phyloP scores from a whole-genome alignment of 1,284 basidiomycete species.

The Cutaneotrichosporon mucoides region DNA sequence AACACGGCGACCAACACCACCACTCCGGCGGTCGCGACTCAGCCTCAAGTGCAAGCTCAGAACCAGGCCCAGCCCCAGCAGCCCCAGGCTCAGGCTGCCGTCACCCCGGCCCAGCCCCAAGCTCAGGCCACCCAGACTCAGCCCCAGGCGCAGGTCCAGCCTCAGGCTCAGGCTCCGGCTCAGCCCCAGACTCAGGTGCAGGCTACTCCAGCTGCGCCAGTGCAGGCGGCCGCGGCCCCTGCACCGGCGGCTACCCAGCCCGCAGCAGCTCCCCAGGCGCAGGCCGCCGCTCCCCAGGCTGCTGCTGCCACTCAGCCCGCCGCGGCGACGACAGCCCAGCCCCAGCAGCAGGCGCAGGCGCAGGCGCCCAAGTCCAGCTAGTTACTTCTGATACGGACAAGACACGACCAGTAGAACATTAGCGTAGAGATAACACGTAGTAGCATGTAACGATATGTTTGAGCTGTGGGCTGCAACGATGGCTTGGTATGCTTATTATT shows the following conservation, averaged over 20 bases:
- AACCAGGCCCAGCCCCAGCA: neutral
- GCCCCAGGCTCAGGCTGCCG: neutral
- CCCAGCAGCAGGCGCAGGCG: neutral
- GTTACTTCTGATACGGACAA: neutral
- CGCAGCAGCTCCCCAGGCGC: neutral
- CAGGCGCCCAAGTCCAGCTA: neutral
- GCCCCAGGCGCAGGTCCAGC: neutral
- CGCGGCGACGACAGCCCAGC: neutral
- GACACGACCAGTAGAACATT: neutral
- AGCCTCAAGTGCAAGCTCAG: constrained; percentile 2
- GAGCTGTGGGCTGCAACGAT: neutral
- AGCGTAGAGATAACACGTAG: neutral
- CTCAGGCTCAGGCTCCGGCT: no score
- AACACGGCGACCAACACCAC: neutral
- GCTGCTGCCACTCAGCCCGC: neutral
- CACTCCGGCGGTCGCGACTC: neutral
- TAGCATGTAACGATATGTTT: no score
- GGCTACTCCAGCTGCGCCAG: neutral
- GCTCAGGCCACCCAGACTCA: neutral
- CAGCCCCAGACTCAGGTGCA: constrained; percentile 1
- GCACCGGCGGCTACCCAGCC: neutral
- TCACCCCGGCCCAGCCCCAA: neutral
- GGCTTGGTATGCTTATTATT: neutral
- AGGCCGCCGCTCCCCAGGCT: neutral
- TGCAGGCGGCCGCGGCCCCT: neutral